A percentile compares a stretch with the other conserved stretches of the same genome.
Conservation (phyloP, 768 basidiomycete genomes). For the Mycena albidolilacea region DNA sequence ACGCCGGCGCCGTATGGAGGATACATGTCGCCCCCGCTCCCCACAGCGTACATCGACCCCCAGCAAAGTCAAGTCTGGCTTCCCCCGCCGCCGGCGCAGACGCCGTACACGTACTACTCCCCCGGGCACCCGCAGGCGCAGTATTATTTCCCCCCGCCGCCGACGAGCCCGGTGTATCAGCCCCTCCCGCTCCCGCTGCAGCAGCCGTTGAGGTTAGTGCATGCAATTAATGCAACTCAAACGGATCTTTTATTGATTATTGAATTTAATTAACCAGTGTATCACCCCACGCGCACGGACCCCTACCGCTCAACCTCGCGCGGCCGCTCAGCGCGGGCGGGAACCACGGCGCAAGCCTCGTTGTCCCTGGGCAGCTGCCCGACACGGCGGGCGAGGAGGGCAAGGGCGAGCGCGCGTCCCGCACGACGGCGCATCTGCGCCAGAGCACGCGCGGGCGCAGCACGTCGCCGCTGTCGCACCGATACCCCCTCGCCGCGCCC, state of each 20-base stretch:
- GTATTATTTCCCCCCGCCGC: conserved; percentile 54
- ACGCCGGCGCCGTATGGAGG: conserved; percentile 46
- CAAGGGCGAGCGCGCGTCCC: conserved; percentile 72
- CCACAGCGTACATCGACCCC: conserved; percentile 56
- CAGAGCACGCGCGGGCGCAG: conserved; percentile 71
- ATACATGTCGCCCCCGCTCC: conserved; percentile 54
- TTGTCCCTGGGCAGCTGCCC: conserved; percentile 37
- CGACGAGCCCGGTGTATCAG: conserved; percentile 38
- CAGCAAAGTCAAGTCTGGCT: conserved; percentile 66
- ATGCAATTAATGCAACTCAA: no score
- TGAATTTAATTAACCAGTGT: no score
- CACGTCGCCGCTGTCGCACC: conserved; percentile 73
- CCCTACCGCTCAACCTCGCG: conserved; percentile 34
- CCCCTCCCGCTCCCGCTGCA: conserved; percentile 17
- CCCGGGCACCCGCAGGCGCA: conserved; percentile 47
- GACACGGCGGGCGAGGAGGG: conserved; percentile 62
- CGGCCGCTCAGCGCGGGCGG: conserved; percentile 49
- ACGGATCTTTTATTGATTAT: no score
- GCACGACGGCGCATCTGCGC: conserved; percentile 72
- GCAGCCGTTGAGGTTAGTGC: no score
- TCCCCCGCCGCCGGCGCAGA: conserved; percentile 52
- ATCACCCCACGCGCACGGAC: neutral
- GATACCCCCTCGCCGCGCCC: conserved; percentile 57
- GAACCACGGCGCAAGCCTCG: conserved; percentile 36
- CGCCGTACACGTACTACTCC: conserved; percentile 50